Evolutionary conservation across 1,284 basidiomycete species (phyloP).

Genomic region (Exobasidium cylindrosporum): DNA sequence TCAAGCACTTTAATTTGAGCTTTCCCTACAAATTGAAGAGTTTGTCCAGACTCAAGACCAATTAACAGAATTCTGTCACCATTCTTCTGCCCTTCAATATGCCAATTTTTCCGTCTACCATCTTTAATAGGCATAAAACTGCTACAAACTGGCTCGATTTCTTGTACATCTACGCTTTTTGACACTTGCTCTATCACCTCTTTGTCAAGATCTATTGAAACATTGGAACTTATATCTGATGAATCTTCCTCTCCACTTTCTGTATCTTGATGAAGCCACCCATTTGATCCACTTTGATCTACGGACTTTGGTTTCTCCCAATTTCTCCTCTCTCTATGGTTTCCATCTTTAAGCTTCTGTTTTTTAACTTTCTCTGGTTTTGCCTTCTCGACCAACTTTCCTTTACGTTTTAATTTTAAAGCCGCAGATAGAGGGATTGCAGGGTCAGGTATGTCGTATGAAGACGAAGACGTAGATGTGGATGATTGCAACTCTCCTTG

Average conservation of each 20-base stretch:
- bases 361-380: background rate
- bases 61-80: background rate
- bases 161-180: background rate
- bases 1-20: background rate
- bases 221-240: background rate
- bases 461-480: background rate
- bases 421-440: background rate
- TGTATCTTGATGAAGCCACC: background rate
- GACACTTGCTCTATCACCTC: background rate
- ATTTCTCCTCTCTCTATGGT: background rate
- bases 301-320: background rate
- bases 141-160: background rate
- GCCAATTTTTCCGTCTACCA: background rate
- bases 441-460: background rate
- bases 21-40: background rate
- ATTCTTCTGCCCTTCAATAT: background rate
- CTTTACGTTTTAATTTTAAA: too few relatives aligned
- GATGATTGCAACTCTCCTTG: background rate
- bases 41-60: background rate
- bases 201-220: background rate
- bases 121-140: background rate
- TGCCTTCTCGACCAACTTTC: background rate
- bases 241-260: conserved; percentile 1
- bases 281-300: background rate
- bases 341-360: background rate